Base-by-base conservation (phyloP, 257 asterid genomes). In the Fraxinus excelsior region DNA sequence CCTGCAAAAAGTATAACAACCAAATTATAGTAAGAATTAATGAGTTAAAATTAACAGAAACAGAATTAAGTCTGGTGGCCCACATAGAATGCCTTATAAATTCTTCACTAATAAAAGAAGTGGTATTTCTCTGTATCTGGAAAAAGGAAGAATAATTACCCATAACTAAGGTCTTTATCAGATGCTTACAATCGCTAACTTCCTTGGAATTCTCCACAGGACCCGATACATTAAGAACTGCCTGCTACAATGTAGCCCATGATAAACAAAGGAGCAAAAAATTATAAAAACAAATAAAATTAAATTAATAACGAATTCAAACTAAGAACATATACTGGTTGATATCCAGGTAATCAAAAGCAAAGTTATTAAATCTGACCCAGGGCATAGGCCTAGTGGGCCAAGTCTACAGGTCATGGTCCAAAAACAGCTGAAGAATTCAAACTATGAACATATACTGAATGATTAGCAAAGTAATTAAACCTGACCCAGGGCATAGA, bases 101-200 rank as follows among this genome's bases (percentile, higher is more conserved):
- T 40, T 34, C 71, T 56, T 19, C 28, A n/a, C 26, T 56, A 49
- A 31, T 56, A 21, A 67, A 58, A 58, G 23, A 67, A 44, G 38
- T 31, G 14, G 64, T 7, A 25, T 3, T 13, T 56, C 9, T 25
- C 2, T 77, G 69, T 67, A 75, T 62, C 28, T 62, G 77, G 75
- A 68, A 75, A 73, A 74, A 68, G 70, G 78, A 74, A 76, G 76
- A 68, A 70, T 53, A 70, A 76, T 86, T 96, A 96, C 99, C 99
- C 98, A 96, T 84, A 65, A 96, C 98, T 85, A 96, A 83, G 78
- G 99, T 96, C 88, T 87, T 96, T 86, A 96, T 96, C 89, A 96
- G 87, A 88, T 96, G 99, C 84, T 96, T 96, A 79, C 98, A 96
- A 81, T 96, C 99, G 82, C 87, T 87, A 84, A 96, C 97, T 92